Conservation (phyloP, 257 asterid genomes). For the Lavandula angustifolia region DNA sequence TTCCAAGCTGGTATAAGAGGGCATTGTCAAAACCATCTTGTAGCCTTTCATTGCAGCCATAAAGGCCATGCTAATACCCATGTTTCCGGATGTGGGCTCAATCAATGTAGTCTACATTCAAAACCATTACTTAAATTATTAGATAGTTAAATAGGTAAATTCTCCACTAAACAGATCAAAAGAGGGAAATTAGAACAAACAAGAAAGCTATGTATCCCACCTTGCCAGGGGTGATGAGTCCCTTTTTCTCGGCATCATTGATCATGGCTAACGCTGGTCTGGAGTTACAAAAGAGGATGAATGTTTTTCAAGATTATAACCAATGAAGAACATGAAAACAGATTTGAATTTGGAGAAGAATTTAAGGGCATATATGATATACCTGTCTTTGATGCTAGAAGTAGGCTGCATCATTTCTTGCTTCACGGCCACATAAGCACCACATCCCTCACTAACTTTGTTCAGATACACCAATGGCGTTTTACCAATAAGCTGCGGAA, state of each 20-base stretch:
- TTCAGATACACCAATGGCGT: conserved; percentile 92
- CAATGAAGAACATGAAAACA: not conserved
- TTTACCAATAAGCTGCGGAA: conserved; percentile 78
- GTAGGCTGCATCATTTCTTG: conserved; percentile 99
- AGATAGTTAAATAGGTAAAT: too few relatives aligned
- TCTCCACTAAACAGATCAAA: not conserved
- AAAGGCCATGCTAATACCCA: conserved; percentile 99
- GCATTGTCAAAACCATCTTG: conserved; percentile 98
- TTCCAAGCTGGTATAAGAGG: conserved; percentile 94
- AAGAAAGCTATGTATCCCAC: conserved; percentile 31
- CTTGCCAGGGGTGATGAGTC: conserved; percentile 83
- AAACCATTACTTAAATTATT: not conserved
- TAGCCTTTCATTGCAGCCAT: conserved; percentile 97
- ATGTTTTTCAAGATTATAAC: not conserved
- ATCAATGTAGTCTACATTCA: conserved; percentile 71
- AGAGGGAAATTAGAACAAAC: too few relatives aligned
- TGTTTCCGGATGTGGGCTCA: conserved; percentile 97
- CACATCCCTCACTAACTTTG: conserved; percentile 83
- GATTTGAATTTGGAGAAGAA: not conserved
- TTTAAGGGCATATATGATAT: not conserved
- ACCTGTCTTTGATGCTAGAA: conserved; percentile 98
- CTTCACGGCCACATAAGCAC: conserved; percentile 86
- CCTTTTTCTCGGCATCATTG: conserved; percentile 82
- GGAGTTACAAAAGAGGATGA: conserved; percentile 23
- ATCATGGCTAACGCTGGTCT: conserved; percentile 95